phyloP scores from a whole-genome alignment of 108 stramenopile species.

The Cyclotella kingstonii region DNA sequence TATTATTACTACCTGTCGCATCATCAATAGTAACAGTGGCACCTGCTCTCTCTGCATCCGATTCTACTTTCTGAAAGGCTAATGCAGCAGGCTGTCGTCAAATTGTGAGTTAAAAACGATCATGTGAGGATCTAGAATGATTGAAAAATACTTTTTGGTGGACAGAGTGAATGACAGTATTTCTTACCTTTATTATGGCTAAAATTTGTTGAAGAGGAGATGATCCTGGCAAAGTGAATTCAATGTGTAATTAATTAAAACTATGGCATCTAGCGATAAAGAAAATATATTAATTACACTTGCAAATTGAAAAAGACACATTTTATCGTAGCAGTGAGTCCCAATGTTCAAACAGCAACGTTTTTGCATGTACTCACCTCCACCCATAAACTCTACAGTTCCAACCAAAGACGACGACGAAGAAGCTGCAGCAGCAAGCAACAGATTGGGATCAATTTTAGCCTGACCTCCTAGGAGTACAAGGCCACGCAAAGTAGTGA shows the following conservation, averaged over 20 bases:
- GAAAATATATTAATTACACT: too few relatives aligned
- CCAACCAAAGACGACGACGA: constrained; percentile 19
- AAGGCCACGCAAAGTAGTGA: constrained; percentile 76
- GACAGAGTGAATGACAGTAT: neutral
- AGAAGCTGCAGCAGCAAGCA: constrained; percentile 43
- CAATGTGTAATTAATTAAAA: neutral
- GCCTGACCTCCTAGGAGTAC: constrained; percentile 80
- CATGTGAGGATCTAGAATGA: neutral
- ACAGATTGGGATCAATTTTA: constrained; percentile 71
- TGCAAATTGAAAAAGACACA: neutral
- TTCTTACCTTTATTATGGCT: constrained; percentile 60
- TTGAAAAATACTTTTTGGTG: neutral
- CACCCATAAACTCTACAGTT: constrained; percentile 39
- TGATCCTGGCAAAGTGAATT: constrained; percentile 24
- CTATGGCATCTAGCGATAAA: too few relatives aligned
- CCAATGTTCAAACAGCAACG: constrained; percentile 17
- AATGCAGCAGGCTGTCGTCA: constrained; percentile 62
- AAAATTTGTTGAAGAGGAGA: constrained; percentile 68
- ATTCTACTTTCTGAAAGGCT: constrained; percentile 79
- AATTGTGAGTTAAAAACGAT: neutral
- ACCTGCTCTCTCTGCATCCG: constrained; percentile 47
- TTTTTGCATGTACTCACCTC: constrained; percentile 13
- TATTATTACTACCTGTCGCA: too few relatives aligned
- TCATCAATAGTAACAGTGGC: too few relatives aligned
- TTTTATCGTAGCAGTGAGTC: too few relatives aligned